Evolutionary conservation across 805 yeast species (phyloP), one percentile per base, ranked within the genome.

Genomic region (Candida tallmaniae): DNA sequence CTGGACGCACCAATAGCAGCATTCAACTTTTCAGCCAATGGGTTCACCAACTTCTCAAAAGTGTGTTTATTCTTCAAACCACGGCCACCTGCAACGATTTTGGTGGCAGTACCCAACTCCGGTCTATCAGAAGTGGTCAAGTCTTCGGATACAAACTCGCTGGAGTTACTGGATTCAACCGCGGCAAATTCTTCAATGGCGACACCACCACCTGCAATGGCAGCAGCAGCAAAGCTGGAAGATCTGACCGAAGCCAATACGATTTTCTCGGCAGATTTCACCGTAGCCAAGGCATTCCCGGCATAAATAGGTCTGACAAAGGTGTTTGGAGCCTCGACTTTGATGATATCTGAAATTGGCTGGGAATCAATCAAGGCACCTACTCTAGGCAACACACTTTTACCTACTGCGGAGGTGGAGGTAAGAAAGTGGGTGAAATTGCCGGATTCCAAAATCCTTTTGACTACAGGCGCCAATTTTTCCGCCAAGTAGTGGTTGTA

Each of bases 1-100:
- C 98, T 80, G 6, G 96, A 86, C 3, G 97, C 97, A 52, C 98
- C 98, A 32, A 90, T 82, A 35, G 95, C 97, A 2, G 97, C 98
- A 37, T 79, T 74, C 39, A 90, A 65, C 40, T 83, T 73, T 38
- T 77, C 79, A 6, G 97, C 97, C 45, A 90, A 68, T 33, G 98
- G 97, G 47, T 73, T 76, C 35, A 93, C 68, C 39, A 86, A 46
- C 35, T 70, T 56, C 36, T 85, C 94, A 58, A 90, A 90, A 38
- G 83, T 81, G 56, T 84, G 96, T 60, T 88, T 89, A 60, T 78
- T 79, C 59, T 89, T 87, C 47, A 90, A 75, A 24, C 96, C 97
- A 50, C 96, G 79, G 27, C 98, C 98, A 26, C 98, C 98, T 17
- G 96, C 69, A 19, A 90, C 85, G 23, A 90, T 93, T 20, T 65